phyloP scores from a whole-genome alignment of 108 stramenopile genomes.

The Pseudonitzschia pungens region DNA sequence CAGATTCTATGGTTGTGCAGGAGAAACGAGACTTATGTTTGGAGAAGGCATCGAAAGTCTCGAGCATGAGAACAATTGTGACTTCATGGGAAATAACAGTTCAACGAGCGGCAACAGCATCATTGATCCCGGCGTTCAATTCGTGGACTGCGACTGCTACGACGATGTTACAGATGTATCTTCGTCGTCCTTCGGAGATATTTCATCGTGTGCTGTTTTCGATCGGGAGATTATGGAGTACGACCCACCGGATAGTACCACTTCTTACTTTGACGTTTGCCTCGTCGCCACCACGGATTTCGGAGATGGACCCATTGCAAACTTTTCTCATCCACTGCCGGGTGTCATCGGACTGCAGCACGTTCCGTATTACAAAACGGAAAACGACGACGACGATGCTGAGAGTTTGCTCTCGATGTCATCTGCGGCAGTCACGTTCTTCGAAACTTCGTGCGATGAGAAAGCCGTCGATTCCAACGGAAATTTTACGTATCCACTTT shows the following conservation, averaged over 20 bases:
- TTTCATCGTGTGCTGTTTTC: slow-evolving; percentile 14
- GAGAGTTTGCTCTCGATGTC: not conserved
- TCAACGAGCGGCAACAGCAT: not conserved
- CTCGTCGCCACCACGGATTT: slow-evolving; percentile 11
- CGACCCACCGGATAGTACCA: not conserved
- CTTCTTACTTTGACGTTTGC: slow-evolving; percentile 19
- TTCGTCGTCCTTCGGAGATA: slow-evolving; percentile 14
- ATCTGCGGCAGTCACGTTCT: slow-evolving; percentile 4
- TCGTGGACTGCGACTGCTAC: slow-evolving; percentile 30
- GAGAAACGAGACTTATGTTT: not conserved
- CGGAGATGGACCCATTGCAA: not conserved
- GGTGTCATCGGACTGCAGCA: slow-evolving; percentile 17
- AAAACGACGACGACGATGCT: not conserved
- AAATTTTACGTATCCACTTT: slow-evolving; percentile 5
- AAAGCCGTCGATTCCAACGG: not conserved
- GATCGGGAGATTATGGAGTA: not conserved
- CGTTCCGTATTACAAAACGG: not conserved
- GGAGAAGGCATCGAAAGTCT: not conserved
- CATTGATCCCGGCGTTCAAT: not conserved
- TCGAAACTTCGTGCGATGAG: slow-evolving; percentile 26
- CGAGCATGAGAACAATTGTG: not conserved
- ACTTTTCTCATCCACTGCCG: slow-evolving; percentile 21
- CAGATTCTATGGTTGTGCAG: slow-evolving; percentile 24
- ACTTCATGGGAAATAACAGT: not conserved
- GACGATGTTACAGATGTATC: slow-evolving; percentile 6